phyloP scores from a whole-genome alignment of 2,329 filamentous ascomycete species.

The Aspergillus udagawae region DNA sequence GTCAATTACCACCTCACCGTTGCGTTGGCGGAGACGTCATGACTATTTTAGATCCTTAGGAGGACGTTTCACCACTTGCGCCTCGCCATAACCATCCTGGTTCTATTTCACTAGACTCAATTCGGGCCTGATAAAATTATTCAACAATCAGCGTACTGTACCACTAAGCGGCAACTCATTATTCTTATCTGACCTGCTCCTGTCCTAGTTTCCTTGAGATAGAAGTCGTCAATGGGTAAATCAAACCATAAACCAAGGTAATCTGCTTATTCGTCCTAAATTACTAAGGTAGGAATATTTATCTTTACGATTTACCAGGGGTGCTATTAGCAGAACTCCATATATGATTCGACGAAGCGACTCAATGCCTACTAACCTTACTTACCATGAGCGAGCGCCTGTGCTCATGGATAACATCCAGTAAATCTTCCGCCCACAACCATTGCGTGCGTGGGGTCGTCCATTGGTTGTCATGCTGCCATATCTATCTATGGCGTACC shows the following conservation, averaged over 20 bases:
- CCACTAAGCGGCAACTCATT: background rate
- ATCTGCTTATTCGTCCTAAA: background rate
- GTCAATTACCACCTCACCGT: too few species aligned
- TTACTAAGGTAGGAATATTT: background rate
- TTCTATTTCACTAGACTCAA: background rate
- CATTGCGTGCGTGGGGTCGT: background rate
- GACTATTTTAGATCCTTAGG: background rate
- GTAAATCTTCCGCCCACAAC: background rate
- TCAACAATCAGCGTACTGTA: background rate
- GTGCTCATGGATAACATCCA: background rate
- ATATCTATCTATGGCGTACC: background rate
- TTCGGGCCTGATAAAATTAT: background rate
- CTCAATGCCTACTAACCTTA: background rate
- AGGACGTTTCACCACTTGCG: background rate
- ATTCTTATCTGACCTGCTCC: background rate
- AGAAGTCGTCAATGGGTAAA: background rate
- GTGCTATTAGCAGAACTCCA: background rate
- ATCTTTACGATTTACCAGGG: background rate
- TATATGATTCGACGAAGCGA: background rate
- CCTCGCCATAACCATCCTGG: background rate
- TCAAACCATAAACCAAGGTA: background rate
- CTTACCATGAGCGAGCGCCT: background rate
- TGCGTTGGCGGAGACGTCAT: background rate
- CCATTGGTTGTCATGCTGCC: background rate
- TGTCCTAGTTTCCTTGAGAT: background rate